A percentile compares a stretch with the other conserved stretches of the same genome.
Conservation (phyloP, 192 early-diverging fungal species). For the Linnemannia hyalina region DNA sequence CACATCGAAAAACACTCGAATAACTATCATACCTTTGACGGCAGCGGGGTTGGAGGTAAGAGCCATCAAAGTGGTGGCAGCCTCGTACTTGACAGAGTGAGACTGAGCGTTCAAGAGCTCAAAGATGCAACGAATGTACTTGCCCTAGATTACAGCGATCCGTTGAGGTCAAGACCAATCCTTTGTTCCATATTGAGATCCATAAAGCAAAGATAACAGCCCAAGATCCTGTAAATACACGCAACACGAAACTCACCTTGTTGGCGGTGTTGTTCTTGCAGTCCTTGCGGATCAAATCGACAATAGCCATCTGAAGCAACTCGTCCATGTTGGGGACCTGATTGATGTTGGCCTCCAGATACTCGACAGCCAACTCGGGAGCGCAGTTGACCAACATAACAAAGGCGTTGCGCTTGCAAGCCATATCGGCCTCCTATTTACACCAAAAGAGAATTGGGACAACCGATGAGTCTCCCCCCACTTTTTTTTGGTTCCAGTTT, state of each 20-base stretch:
- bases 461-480: slow-evolving; percentile 7
- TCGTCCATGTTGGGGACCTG: slow-evolving; percentile 90
- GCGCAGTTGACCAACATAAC: slow-evolving; percentile 89
- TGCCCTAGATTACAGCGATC: slow-evolving; percentile 63
- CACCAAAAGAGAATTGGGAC: not conserved
- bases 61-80: slow-evolving; percentile 91
- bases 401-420: slow-evolving; percentile 94
- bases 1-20: not conserved
- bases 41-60: slow-evolving; percentile 91
- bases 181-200: not conserved
- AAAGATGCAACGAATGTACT: slow-evolving; percentile 93
- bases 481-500: not conserved
- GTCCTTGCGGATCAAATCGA: slow-evolving; percentile 96
- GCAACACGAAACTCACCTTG: slow-evolving; percentile 67
- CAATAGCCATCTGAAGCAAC: slow-evolving; percentile 91
- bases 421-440: slow-evolving; percentile 90
- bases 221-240: not conserved
- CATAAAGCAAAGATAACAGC: not conserved
- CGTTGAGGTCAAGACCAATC: not conserved
- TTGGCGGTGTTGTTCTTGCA: slow-evolving; percentile 83
- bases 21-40: slow-evolving; percentile 76
- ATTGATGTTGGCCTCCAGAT: slow-evolving; percentile 78
- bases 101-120: slow-evolving; percentile 85
- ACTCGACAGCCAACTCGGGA: slow-evolving; percentile 85
- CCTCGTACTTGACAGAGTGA: slow-evolving; percentile 97